A percentile compares a stretch with the other conserved stretches of the same genome.
Evolutionary conservation across 768 basidiomycete genomes (phyloP).

Genomic region (Podaxis pistillaris): DNA sequence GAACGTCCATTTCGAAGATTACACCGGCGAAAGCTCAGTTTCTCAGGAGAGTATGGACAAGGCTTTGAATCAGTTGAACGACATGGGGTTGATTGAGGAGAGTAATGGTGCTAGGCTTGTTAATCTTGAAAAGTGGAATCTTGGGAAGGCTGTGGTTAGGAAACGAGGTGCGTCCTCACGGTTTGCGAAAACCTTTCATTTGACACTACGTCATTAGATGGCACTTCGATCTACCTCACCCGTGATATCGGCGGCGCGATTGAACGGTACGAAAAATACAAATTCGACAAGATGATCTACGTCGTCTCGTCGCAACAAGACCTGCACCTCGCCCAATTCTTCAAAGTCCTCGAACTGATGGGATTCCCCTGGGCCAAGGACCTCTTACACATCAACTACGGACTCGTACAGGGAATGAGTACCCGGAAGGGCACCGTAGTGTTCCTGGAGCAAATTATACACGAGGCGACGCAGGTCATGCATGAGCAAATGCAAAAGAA

Average conservation of each 20-base stretch:
- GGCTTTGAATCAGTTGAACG: slow-evolving; percentile 63
- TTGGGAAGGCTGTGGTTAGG: slow-evolving; percentile 86
- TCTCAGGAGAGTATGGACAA: slow-evolving; percentile 70
- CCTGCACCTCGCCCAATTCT: slow-evolving; percentile 86
- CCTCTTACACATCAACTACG: slow-evolving; percentile 89
- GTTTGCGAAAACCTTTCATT: neutral
- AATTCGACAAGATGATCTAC: slow-evolving; percentile 80
- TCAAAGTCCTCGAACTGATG: slow-evolving; percentile 92
- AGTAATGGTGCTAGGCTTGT: slow-evolving; percentile 81
- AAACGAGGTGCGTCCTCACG: slow-evolving; percentile 58
- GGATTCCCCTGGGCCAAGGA: slow-evolving; percentile 80
- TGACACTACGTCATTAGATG: slow-evolving; percentile 51
- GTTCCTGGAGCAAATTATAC: slow-evolving; percentile 90
- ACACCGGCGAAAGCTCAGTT: slow-evolving; percentile 87
- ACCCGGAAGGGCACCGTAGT: slow-evolving; percentile 92
- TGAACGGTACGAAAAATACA: slow-evolving; percentile 89
- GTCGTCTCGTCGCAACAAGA: slow-evolving; percentile 88
- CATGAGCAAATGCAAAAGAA: slow-evolving; percentile 80
- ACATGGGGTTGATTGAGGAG: slow-evolving; percentile 74
- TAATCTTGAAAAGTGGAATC: slow-evolving; percentile 85
- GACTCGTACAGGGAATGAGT: slow-evolving; percentile 88
- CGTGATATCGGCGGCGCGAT: slow-evolving; percentile 94
- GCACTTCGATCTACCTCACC: slow-evolving; percentile 91
- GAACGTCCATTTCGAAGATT: slow-evolving; percentile 90
- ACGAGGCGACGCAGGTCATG: slow-evolving; percentile 87